Evolutionary conservation across 129 eudicot genomes (phyloP).

Genomic region (Silybum marianum): DNA sequence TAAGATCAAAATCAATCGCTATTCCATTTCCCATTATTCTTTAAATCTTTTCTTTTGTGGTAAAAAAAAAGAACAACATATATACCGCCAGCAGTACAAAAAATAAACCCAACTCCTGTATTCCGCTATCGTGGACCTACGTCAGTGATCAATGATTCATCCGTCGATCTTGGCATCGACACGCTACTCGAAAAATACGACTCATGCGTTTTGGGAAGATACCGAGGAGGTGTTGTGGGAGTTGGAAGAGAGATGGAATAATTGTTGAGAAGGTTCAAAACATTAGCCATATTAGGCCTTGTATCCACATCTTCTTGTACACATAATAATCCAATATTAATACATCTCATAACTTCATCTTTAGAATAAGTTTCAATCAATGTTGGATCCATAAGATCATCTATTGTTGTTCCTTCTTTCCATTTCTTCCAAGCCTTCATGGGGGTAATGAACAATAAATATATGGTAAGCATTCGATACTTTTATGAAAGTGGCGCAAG

Average conservation of each 20-base stretch:
- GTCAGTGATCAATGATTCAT: constrained; percentile 14
- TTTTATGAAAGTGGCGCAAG: background rate
- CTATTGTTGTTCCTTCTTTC: constrained; percentile 16
- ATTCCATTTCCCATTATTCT: background rate
- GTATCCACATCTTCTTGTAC: constrained; percentile 29
- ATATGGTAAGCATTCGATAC: background rate
- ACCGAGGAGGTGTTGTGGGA: constrained; percentile 24
- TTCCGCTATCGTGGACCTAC: constrained; percentile 7
- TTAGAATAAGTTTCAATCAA: background rate
- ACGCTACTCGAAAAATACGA: background rate
- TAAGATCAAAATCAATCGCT: background rate
- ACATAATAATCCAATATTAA: constrained; percentile 33
- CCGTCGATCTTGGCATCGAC: background rate
- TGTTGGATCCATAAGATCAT: constrained; percentile 24
- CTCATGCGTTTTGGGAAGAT: background rate
- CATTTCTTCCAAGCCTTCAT: constrained; percentile 34
- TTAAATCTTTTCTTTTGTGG: background rate
- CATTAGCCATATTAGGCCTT: constrained; percentile 30
- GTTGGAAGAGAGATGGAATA: constrained; percentile 19
- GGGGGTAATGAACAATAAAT: background rate
- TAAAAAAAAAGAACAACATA: background rate
- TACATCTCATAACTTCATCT: constrained; percentile 34
- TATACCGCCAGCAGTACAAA: background rate
- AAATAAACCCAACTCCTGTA: background rate
- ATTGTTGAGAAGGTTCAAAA: constrained; percentile 22